Conservation (phyloP, 371 early-diverging fungal genomes). For the Blastocladiella emersonii region DNA sequence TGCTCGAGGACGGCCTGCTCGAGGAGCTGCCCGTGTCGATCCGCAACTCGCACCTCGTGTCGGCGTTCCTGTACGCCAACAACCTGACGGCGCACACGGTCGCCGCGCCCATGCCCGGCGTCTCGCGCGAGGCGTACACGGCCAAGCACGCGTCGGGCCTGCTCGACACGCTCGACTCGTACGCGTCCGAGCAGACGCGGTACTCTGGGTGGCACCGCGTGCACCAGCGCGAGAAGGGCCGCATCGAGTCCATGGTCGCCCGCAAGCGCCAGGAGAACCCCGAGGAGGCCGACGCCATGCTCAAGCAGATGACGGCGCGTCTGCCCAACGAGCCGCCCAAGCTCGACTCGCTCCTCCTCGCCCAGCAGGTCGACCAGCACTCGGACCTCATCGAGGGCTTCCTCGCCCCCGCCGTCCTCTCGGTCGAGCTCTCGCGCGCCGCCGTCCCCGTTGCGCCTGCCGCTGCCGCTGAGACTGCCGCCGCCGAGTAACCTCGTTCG, state of each 20-base stretch:
- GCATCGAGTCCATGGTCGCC: conserved; percentile 8
- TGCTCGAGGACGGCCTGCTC: conserved; percentile 72
- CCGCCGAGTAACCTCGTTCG: too few species aligned
- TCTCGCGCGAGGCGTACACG: conserved; percentile 63
- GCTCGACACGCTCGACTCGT: conserved; percentile 74
- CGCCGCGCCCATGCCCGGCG: conserved; percentile 37
- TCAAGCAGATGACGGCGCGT: conserved; percentile 21
- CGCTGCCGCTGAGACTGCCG: too few species aligned
- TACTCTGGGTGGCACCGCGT: conserved; percentile 87
- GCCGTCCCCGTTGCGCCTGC: too few species aligned
- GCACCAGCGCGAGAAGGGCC: conserved; percentile 65
- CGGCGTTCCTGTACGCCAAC: conserved; percentile 51
- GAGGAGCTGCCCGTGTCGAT: conserved; percentile 79
- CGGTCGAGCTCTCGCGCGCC: background rate
- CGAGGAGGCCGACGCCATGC: conserved; percentile 53
- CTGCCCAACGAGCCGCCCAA: conserved; percentile 75
- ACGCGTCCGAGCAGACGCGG: conserved; percentile 79
- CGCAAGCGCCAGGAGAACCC: conserved; percentile 69
- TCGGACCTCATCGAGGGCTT: conserved; percentile 81
- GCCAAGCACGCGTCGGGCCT: conserved; percentile 79
- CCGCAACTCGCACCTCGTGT: conserved; percentile 65
- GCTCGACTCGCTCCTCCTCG: conserved; percentile 72
- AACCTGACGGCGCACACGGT: conserved; percentile 44
- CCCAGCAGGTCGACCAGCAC: conserved; percentile 77
- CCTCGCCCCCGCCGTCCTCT: conserved; percentile 63